These are phyloP conservation scores for Leccinum uliginosum DNA, from an alignment of 768 basidiomycete species.

Conservation along the genomic window DNA sequence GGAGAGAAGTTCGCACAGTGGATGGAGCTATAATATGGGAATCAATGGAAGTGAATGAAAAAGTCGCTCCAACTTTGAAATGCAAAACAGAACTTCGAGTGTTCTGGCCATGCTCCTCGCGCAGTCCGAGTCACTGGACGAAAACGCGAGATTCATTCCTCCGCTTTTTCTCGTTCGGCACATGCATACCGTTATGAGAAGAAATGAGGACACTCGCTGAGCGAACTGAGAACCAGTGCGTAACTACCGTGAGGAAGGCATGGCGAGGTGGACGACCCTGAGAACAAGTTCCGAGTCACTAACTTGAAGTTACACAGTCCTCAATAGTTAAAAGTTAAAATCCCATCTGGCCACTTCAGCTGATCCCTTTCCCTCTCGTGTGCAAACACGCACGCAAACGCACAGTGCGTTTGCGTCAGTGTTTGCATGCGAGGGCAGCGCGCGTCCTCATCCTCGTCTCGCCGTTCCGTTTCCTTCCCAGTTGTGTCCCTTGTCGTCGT, in stretches of 20 bases:
- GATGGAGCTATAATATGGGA: slow-evolving; percentile 28
- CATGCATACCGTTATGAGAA: slow-evolving; percentile 31
- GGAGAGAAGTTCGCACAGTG: slow-evolving; percentile 12
- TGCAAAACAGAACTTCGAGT: slow-evolving; percentile 28
- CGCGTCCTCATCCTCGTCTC: too few relatives aligned
- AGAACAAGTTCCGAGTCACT: slow-evolving; percentile 2
- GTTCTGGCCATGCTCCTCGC: slow-evolving; percentile 34
- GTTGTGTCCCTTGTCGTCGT: too few relatives aligned
- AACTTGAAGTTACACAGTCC: slow-evolving; percentile 20
- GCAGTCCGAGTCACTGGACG: slow-evolving; percentile 22
- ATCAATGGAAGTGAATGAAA: slow-evolving; percentile 25
- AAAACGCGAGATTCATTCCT: slow-evolving; percentile 36
- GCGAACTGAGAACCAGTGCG: slow-evolving; percentile 33
- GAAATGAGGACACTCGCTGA: slow-evolving; percentile 27
- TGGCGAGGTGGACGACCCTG: slow-evolving; percentile 29
- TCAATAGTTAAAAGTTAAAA: slow-evolving; percentile 31
- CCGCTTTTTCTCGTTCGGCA: slow-evolving; percentile 27
- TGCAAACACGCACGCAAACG: too few relatives aligned
- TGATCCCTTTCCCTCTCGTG: too few relatives aligned
- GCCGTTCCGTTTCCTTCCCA: too few relatives aligned
- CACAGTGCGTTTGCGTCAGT: too few relatives aligned
- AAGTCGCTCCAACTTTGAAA: slow-evolving; percentile 31
- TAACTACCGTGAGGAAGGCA: slow-evolving; percentile 31
- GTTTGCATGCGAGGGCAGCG: too few relatives aligned
- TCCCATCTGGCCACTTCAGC: neutral